Conservation (phyloP, 2,329 filamentous ascomycete species). For the Macroventuria anomochaeta region DNA sequence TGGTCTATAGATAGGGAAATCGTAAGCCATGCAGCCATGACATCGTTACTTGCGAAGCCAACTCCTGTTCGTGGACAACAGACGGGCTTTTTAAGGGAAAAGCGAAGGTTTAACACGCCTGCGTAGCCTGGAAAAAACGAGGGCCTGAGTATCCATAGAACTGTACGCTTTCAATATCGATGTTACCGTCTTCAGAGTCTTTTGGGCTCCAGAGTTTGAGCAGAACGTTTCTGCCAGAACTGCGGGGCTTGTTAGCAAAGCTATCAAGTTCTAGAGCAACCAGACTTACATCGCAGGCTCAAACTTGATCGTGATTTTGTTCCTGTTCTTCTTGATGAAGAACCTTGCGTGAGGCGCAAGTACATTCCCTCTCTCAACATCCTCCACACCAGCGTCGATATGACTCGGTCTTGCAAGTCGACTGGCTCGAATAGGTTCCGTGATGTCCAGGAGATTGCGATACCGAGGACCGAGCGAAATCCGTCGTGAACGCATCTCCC, state of each 20-base stretch:
- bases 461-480: conserved; percentile 11
- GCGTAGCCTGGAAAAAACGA: conserved; percentile 77
- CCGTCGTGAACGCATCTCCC: conserved; percentile 7
- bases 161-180: conserved; percentile 87
- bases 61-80: not conserved
- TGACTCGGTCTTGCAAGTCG: conserved; percentile 42
- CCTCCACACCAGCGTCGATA: conserved; percentile 32
- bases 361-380: conserved; percentile 45
- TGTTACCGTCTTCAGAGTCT: conserved; percentile 68
- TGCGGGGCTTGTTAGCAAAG: conserved; percentile 27
- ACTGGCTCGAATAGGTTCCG: conserved; percentile 38
- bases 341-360: conserved; percentile 80
- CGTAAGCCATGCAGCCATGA: conserved; percentile 1
- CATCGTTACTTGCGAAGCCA: not conserved
- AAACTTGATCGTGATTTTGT: conserved; percentile 85
- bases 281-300: conserved; percentile 71
- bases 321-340: conserved; percentile 81
- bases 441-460: conserved; percentile 12
- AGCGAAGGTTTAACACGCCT: conserved; percentile 44
- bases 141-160: conserved; percentile 85
- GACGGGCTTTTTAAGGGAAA: not conserved
- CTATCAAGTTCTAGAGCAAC: fast-evolving
- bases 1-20: not conserved
- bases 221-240: conserved; percentile 80
- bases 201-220: conserved; percentile 89